Evolutionary conservation across 176 grass and related monocot genomes (phyloP).

Genomic region (Raddia distichophylla): DNA sequence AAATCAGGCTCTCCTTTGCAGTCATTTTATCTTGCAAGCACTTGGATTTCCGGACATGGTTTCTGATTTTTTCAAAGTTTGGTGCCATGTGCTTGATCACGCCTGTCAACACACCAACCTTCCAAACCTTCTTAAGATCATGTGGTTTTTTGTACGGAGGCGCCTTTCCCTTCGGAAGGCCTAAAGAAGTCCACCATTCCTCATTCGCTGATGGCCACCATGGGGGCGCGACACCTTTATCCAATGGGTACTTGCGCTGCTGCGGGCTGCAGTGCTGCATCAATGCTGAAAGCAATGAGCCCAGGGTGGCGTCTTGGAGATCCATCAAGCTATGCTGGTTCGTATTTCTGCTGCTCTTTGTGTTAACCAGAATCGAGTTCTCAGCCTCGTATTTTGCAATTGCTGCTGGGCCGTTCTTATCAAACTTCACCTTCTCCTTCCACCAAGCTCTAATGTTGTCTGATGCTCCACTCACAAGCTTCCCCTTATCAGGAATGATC

Average conservation of each 20-base stretch:
- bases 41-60: constrained; percentile 53
- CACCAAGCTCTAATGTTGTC: constrained; percentile 68
- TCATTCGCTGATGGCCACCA: constrained; percentile 73
- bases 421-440: constrained; percentile 64
- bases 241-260: constrained; percentile 60
- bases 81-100: constrained; percentile 69
- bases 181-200: constrained; percentile 54
- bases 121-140: constrained; percentile 69
- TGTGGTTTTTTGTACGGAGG: constrained; percentile 66
- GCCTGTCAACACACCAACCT: constrained; percentile 56
- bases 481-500: constrained; percentile 54
- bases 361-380: constrained; percentile 29
- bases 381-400: constrained; percentile 53
- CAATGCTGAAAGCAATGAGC: constrained; percentile 62
- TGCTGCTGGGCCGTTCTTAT: constrained; percentile 50
- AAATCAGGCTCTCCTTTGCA: constrained; percentile 79
- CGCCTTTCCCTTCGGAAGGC: constrained; percentile 31
- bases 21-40: constrained; percentile 71
- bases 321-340: constrained; percentile 47
- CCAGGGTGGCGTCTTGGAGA: constrained; percentile 63
- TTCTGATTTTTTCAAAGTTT: constrained; percentile 50
- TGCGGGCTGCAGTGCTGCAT: constrained; percentile 61
- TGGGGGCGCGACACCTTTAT: constrained; percentile 53
- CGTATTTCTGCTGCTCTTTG: constrained; percentile 1
- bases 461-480: constrained; percentile 58